A percentile compares a stretch with the other conserved stretches of the same genome.
Evolutionary conservation across 257 asterid species (phyloP).

Genomic region (Solanum virginianum): DNA sequence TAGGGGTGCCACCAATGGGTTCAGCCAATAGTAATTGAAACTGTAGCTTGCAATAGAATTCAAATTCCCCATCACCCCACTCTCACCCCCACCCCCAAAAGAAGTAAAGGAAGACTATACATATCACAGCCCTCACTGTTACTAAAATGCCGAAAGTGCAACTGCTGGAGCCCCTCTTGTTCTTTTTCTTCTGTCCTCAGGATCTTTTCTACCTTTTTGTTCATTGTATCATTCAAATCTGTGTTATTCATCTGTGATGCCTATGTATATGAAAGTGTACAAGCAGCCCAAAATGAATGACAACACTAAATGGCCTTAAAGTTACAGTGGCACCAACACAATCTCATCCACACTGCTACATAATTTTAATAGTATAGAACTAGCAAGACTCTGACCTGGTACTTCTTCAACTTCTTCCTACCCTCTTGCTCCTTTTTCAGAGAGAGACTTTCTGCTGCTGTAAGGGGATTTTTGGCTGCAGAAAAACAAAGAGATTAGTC

Average conservation of each 20-base stretch:
- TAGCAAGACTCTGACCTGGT: conserved; percentile 43
- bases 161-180: background rate
- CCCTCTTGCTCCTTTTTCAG: conserved; percentile 52
- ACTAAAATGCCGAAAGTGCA: background rate
- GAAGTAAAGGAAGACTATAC: background rate
- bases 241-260: background rate
- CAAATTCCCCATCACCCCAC: background rate
- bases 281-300: background rate
- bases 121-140: background rate
- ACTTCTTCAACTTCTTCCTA: conserved; percentile 51
- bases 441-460: conserved; percentile 47
- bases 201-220: background rate
- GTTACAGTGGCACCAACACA: background rate
- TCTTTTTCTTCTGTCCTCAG: background rate
- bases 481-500: conserved; percentile 2
- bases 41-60: background rate
- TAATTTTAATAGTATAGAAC: background rate
- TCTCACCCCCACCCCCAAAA: background rate
- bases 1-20: no score
- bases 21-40: background rate
- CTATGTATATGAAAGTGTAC: background rate
- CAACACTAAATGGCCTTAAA: background rate
- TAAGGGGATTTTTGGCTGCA: conserved; percentile 30
- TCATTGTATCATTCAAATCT: background rate
- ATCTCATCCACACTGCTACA: background rate